Evolutionary conservation across 352 stramenopile species (phyloP), one percentile per base, ranked within the genome.

Genomic region (Pythium chondricola): DNA sequence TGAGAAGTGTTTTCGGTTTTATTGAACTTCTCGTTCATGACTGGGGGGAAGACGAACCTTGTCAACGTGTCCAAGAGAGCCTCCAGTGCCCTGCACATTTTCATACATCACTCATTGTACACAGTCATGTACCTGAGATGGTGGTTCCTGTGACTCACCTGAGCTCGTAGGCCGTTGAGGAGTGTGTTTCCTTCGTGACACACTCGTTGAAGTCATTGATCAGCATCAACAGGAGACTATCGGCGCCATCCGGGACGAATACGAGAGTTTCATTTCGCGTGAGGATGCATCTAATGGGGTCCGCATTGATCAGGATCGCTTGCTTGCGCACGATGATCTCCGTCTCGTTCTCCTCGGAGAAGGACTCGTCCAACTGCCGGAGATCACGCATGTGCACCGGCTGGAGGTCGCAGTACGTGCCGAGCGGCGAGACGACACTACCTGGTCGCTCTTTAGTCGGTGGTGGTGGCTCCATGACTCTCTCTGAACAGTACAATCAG

Each of bases 201-300:
- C 59, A 60, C 37, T 76, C 62, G 25, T 65, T 48, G 30, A 80
- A 74, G 13, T 72, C 68, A n/a, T 62, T 55, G 17, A 63, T 71
- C 18, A 80, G 58, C 31, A 66, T 64, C 17, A 56, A 57, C 43
- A 77, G 42, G 14, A 81, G 48, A 25, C 54, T 73, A 45, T 81
- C 69, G 18, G 57, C 61, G 9, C 69, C 69, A 38, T 77, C 64
- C 6, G 66, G 69, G 2, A 81, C 53, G 29, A 81, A 71, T 17
- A 81, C 62, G 16, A 81, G 39, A 16, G 52, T 69, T 22, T 22
- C 25, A 29, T 75, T 54, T 17, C 71, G 71, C 35, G 69, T 65
- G 42, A 83, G 64, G 30, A 83, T 64, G 20, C 62, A 53, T 13
- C 71, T 62, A 18, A 83, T 43, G 2, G 71, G 71, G 42, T 83